Conservation (phyloP, 192 early-diverging fungal genomes). For the Endogone sp. region DNA sequence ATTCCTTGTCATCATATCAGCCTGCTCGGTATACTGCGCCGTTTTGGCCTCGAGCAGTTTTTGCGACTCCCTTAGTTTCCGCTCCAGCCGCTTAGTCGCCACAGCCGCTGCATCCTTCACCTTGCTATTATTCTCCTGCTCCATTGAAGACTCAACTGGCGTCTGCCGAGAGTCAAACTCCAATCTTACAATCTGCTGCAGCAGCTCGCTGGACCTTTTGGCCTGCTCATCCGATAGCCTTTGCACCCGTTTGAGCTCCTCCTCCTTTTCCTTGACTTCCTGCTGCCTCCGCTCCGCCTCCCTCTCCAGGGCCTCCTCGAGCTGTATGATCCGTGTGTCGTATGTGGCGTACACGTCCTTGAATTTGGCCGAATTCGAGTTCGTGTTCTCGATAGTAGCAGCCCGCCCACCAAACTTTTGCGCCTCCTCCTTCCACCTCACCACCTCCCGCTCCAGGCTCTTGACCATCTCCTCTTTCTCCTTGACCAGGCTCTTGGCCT, state of each 20-base stretch:
- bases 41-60: not conserved
- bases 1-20: not conserved
- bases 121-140: not conserved
- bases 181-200: not conserved
- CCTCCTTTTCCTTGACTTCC: not conserved
- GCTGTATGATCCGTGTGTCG: not conserved
- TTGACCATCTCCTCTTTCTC: not conserved
- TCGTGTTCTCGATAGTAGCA: too few relatives aligned
- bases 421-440: not conserved
- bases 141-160: not conserved
- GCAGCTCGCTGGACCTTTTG: not conserved
- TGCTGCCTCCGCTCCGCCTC: not conserved
- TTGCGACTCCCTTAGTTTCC: not conserved
- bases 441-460: not conserved
- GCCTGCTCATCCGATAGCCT: not conserved
- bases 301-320: not conserved
- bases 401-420: not conserved
- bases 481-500: not conserved
- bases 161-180: not conserved
- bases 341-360: not conserved
- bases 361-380: too few relatives aligned
- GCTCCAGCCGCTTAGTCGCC: not conserved
- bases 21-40: not conserved
- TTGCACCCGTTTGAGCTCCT: not conserved
- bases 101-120: not conserved